These are phyloP conservation scores for Pelagophyceae sp. DNA, from an alignment of 352 stramenopile species.

Conservation along the genomic window DNA sequence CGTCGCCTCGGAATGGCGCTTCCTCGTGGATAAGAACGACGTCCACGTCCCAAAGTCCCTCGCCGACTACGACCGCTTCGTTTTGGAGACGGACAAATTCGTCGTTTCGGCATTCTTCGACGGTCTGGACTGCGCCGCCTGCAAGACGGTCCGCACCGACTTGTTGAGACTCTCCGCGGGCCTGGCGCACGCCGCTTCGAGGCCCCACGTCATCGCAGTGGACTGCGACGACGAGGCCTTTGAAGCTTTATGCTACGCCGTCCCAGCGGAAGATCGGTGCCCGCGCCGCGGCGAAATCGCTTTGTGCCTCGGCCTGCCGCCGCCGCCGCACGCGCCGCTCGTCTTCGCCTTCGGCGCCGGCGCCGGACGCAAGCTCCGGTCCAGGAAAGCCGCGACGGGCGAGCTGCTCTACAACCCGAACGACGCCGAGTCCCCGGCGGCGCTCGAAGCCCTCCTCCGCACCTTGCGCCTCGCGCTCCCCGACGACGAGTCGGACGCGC, in stretches of 20 bases:
- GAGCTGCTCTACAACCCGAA: constrained; percentile 31
- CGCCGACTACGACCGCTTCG: background rate
- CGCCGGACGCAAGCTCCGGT: background rate
- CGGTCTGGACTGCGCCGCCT: background rate
- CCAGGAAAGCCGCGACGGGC: background rate
- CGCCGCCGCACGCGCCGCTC: constrained; percentile 21
- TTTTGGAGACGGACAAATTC: background rate
- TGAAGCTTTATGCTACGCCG: background rate
- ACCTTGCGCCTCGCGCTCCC: constrained; percentile 14
- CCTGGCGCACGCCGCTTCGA: background rate
- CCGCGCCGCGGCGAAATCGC: background rate
- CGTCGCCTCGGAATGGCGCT: constrained; percentile 27
- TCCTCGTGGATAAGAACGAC: constrained; percentile 11
- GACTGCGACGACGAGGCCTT: background rate
- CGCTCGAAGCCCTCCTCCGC: constrained; percentile 24
- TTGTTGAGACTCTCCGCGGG: background rate
- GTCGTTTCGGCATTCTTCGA: background rate
- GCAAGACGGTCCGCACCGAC: background rate
- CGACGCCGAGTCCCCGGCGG: constrained; percentile 27
- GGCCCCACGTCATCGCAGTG: background rate
- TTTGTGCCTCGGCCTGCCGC: background rate
- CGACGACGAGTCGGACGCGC: background rate
- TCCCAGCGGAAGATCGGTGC: too few species aligned
- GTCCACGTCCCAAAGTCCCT: background rate
- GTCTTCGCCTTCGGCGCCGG: constrained; percentile 20